Evolutionary conservation across 768 basidiomycete species (phyloP), one percentile per base, ranked within the genome.

Genomic region (Mycena sanguinolenta): DNA sequence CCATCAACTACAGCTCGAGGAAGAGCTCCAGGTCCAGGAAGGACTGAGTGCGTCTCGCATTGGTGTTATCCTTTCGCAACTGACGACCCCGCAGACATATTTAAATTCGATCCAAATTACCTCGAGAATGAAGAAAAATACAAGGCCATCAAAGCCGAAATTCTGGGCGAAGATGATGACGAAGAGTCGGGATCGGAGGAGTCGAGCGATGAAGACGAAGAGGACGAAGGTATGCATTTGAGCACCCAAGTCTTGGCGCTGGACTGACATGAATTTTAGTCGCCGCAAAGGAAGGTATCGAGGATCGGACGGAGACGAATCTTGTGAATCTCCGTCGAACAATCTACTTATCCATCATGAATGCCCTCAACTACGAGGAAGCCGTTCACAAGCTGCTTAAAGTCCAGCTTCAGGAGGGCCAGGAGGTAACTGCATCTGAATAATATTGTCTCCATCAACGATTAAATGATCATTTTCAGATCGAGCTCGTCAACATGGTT

Each of bases 301-400:
- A 97, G 77, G 98, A 99, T 79, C 90, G 90, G 73, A 99, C 98
- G 0, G 96, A 94, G 79, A 98, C 96, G 19, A 98, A 98, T 78
- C 84, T 99, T 64, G 96, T 98, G 79, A 99, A 99, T 80, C 82
- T 99, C 58, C 92, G 98, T 58, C 90, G 96, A 76, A 88, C 90
- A 27, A 99, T 99, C 79, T 99, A 99, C 79, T 83, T 99, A 72
- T 98, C 98, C 0, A 97, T 99, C 85, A 99, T 99, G 97, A 98
- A 98, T 77, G 95, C 96, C 53, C 87, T 98, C 67, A 96, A 95
- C 80, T 98, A 96, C 78, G 98, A 99, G 80, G 98, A 99, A 90
- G 97, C 97, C 0, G 97, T 98, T 0, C 98, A 99, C 82, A 99
- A 99, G 79, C 82, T 99, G 32, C 89, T 99, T 77, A 98, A 97